Evolutionary conservation across 2,329 filamentous ascomycete genomes (phyloP), one percentile per base, ranked within the genome.

Genomic region (Hypocreales sp.): DNA sequence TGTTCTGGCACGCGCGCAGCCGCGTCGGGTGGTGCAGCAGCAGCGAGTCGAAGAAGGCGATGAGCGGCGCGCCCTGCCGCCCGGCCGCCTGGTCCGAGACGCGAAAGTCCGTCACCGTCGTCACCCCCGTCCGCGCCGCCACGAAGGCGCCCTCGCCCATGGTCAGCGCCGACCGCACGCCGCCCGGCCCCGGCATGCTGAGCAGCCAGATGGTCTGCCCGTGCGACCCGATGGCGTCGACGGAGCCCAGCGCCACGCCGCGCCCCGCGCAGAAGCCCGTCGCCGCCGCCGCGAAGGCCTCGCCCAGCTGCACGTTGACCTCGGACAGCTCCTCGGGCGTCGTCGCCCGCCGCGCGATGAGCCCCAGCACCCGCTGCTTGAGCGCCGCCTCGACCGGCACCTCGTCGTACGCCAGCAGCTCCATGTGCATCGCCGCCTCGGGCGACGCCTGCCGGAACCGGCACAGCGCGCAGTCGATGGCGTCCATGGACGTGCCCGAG

Each of bases 201-300:
- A 62, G 49, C 5, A 69, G 48, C 62, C 62, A 72, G 35, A 67
- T 67, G 8, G 66, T 72, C 45, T 71, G 66, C 10, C 67, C 66
- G 35, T 73, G 65, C 4, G 64, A 67, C 15, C 66, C 66, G 20
- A 72, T 55, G 14, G 55, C 56, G 35, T 72, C 66, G 32, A 73
- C 60, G 7, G 51, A 51, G 11, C 49, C 42, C 13, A 60, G 44
- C 8, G 55, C 37, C 22, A 69, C 45, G 14, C 46, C 35, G 25
- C 64, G 42, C 25, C 56, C 50, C 12, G 49, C 39, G 37, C 55
- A 62, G 39, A 73, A 72, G 16, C 54, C 40, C 20, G 58, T 50
- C 22, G 60, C 64, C 1, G 67, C 64, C 1, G 47, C 46, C 2
- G 67, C 61, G 40, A 73, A 71, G 7, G 61, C 59, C 40, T 69